A percentile compares a stretch with the other conserved stretches of the same genome.
Conservation (phyloP, 2,329 filamentous ascomycete genomes). For the Beauveria scarabaeidicola region DNA sequence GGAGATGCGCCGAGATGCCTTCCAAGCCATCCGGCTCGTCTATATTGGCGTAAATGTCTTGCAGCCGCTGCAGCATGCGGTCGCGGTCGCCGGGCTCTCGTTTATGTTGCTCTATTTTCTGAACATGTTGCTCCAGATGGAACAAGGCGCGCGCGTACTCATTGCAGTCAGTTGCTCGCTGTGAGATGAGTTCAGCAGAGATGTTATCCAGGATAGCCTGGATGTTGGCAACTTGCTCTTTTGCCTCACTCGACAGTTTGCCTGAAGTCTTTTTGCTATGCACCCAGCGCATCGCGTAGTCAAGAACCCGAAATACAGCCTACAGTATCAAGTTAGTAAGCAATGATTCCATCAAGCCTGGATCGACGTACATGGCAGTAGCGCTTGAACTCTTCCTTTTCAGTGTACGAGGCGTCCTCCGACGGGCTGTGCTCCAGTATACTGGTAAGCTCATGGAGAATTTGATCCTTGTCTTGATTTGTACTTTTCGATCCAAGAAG, state of each 20-base stretch:
- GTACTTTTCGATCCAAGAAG: constrained; percentile 60
- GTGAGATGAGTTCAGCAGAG: constrained; percentile 65
- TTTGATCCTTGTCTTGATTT: constrained; percentile 51
- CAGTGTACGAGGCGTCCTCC: constrained; percentile 44
- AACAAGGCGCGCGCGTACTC: constrained; percentile 89
- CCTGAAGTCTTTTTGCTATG: constrained; percentile 54
- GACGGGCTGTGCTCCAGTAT: constrained; percentile 58
- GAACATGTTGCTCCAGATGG: constrained; percentile 86
- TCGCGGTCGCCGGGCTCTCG: constrained; percentile 46
- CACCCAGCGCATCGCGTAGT: constrained; percentile 86
- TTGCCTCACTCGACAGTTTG: constrained; percentile 28
- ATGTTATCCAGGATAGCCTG: constrained; percentile 51
- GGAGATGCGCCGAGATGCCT: constrained; percentile 81
- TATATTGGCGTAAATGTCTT: constrained; percentile 93
- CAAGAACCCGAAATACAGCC: constrained; percentile 83
- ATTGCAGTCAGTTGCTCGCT: constrained; percentile 83
- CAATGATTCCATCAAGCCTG: background rate
- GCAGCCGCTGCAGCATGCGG: constrained; percentile 65
- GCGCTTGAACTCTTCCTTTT: constrained; percentile 68
- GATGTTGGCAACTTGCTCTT: constrained; percentile 41
- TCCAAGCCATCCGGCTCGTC: constrained; percentile 96
- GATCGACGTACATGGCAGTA: constrained; percentile 69
- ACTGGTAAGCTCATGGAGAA: constrained; percentile 64
- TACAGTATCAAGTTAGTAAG: constrained; percentile 28
- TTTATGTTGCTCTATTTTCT: constrained; percentile 37